Base-by-base conservation (phyloP, 257 asterid genomes). In the Salvia miltiorrhiza region DNA sequence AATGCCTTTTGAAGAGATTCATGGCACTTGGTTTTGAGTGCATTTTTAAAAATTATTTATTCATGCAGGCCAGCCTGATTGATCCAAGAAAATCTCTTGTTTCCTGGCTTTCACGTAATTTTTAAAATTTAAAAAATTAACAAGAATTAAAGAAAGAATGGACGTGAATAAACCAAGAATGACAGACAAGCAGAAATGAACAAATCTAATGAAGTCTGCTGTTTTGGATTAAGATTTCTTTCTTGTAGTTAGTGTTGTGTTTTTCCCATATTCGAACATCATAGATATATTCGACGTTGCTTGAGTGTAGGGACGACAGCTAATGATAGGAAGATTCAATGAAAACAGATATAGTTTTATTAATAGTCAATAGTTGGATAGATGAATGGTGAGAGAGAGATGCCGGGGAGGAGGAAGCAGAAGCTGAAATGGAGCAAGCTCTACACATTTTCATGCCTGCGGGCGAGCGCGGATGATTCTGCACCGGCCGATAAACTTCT, bases 391-490 rank as follows among this genome's bases (percentile, higher is more conserved):
- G 70, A 28, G 56, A 13, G 23, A 55, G 28, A 23, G 6, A 53
- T 48, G 35, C 43, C 64, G 54, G 70, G 50, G 66, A 68, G 69
- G 67, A 74, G 70, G 60, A 72, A 75, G 72, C 75, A 67, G 65
- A 79, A 75, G 52, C 62, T 82, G 65, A 76, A 77, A 73, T 81
- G 95, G 95, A 85, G 91, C 81, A 80, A 78, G 45, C 70, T 87
- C 26, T 87, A 87, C 24, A 80, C 89, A 0, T 87, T 85, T 63
- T 67, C 87, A 21, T 87, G 95, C 67, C 50, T 79, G 16, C 76
- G 83, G 7, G 89, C 87, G 5, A 66, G 8, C 28, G 14, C 61
- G 0, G 61, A 50, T 17, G 86, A 78, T 0, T 28, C 54, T 16
- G 64, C 32, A 1, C 76, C 83, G 10, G 14, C 40, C 32, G 79